A percentile compares a stretch with the other conserved stretches of the same genome.
These are phyloP conservation scores for Alternaria conjuncta DNA, from an alignment of 2,329 filamentous ascomycete genomes.

Conservation along the genomic window DNA sequence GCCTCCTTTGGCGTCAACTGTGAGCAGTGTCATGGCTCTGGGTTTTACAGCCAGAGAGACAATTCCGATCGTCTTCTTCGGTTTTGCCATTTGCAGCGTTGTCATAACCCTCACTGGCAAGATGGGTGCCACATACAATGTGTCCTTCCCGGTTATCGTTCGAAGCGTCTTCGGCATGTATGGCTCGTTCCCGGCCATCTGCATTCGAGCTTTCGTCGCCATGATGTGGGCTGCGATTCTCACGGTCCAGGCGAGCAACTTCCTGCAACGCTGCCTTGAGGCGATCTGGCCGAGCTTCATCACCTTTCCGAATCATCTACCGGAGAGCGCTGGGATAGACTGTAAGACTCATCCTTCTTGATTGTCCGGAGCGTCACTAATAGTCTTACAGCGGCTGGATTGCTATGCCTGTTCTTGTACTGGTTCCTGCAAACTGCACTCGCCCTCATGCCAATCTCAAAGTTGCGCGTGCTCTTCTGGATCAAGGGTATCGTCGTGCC, in stretches of 20 bases:
- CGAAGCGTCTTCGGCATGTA: constrained; percentile 56
- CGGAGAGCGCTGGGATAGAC: constrained; percentile 36
- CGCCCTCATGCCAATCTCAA: constrained; percentile 53
- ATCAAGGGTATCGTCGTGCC: constrained; percentile 54
- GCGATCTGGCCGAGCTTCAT: constrained; percentile 51
- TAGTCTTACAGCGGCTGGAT: constrained; percentile 48
- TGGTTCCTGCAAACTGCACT: constrained; percentile 57
- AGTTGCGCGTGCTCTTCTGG: constrained; percentile 53
- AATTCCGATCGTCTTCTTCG: constrained; percentile 57
- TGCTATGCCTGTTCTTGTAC: constrained; percentile 61
- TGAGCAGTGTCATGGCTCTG: constrained; percentile 51
- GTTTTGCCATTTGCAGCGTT: constrained; percentile 55
- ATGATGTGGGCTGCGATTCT: constrained; percentile 58
- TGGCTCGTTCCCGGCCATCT: constrained; percentile 54
- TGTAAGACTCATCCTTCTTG: constrained; percentile 29
- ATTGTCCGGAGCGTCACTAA: not conserved
- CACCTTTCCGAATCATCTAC: constrained; percentile 48
- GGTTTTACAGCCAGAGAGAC: constrained; percentile 57
- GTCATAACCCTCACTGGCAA: constrained; percentile 58
- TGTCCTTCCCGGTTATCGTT: constrained; percentile 52
- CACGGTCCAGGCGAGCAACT: constrained; percentile 55
- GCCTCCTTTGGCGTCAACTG: constrained; percentile 50
- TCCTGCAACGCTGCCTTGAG: constrained; percentile 53
- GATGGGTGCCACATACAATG: constrained; percentile 49
- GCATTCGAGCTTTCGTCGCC: constrained; percentile 53